phyloP scores from a whole-genome alignment of 441 rosid species.

The Jatropha multifida region DNA sequence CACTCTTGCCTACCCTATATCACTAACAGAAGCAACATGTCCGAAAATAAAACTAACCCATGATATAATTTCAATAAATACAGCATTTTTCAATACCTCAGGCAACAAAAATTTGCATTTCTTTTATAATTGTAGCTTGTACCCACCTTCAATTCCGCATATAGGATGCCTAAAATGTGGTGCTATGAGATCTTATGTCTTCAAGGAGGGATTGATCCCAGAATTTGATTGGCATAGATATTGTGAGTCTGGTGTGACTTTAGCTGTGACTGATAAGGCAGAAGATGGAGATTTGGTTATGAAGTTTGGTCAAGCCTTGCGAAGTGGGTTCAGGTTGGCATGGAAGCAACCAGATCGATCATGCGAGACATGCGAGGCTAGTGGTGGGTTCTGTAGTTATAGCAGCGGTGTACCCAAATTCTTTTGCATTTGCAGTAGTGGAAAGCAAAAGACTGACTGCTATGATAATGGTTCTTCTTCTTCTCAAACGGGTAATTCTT shows the following conservation, averaged over 20 bases:
- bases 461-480: neutral
- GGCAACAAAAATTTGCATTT: conserved; percentile 24
- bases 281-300: conserved; percentile 1
- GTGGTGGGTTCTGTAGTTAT: conserved; percentile 32
- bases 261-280: conserved; percentile 20
- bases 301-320: conserved; percentile 13
- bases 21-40: conserved; percentile 16
- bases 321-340: conserved; percentile 27
- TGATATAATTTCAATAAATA: neutral
- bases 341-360: conserved; percentile 23
- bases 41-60: conserved; percentile 11
- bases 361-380: conserved; percentile 30
- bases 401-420: conserved; percentile 9
- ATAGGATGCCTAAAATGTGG: conserved; percentile 25
- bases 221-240: conserved; percentile 37
- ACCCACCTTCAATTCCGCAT: conserved; percentile 32
- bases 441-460: conserved; percentile 21
- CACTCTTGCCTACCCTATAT: neutral
- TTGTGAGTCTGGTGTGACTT: conserved; percentile 22
- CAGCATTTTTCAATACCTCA: neutral
- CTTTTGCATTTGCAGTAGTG: conserved; percentile 25
- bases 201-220: conserved; percentile 19
- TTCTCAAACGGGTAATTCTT: neutral
- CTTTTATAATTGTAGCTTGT: conserved; percentile 29
- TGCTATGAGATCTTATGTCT: conserved; percentile 27